A percentile compares a stretch with the other conserved stretches of the same genome.
Conservation (phyloP, 1,139 yeast genomes). For the Pichia sp. region DNA sequence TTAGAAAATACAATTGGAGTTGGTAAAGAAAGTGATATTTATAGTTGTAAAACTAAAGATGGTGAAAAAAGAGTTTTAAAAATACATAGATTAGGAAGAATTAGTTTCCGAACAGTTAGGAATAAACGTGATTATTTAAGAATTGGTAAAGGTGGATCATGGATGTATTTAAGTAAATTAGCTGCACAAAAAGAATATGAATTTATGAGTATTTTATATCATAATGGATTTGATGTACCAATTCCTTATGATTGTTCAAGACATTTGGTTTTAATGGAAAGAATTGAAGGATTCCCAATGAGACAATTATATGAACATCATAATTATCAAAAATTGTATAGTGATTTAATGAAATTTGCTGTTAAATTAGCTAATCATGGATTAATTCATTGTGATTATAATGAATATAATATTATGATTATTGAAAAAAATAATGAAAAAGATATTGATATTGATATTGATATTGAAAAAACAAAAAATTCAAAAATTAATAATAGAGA, state of each 20-base stretch:
- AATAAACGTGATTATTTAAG: conserved; percentile 87
- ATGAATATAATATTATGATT: conserved; percentile 91
- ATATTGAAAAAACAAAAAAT: too few species aligned
- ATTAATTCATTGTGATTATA: conserved; percentile 92
- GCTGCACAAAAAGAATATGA: conserved; percentile 92
- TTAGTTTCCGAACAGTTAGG: conserved; percentile 86
- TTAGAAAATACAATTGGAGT: conserved; percentile 90
- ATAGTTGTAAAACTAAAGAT: conserved; percentile 66
- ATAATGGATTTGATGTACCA: conserved; percentile 81
- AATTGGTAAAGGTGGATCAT: conserved; percentile 53
- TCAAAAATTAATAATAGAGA: conserved; percentile 31
- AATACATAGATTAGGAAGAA: conserved; percentile 88
- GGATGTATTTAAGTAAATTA: conserved; percentile 88
- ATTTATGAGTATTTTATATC: conserved; percentile 70
- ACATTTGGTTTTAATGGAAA: conserved; percentile 89
- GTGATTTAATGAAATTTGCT: conserved; percentile 79
- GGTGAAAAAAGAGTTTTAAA: conserved; percentile 71
- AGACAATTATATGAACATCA: conserved; percentile 66
- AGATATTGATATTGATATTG: conserved; percentile 26
- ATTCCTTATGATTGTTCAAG: conserved; percentile 83
- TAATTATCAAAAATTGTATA: conserved; percentile 64
- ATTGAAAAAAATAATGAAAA: conserved; percentile 42
- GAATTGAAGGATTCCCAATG: conserved; percentile 86
- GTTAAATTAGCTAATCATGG: conserved; percentile 83
- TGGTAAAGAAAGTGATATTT: conserved; percentile 95